Evolutionary conservation across 1,139 yeast genomes (phyloP), one percentile per base, ranked within the genome.

Genomic region (Candida mesenterica): DNA sequence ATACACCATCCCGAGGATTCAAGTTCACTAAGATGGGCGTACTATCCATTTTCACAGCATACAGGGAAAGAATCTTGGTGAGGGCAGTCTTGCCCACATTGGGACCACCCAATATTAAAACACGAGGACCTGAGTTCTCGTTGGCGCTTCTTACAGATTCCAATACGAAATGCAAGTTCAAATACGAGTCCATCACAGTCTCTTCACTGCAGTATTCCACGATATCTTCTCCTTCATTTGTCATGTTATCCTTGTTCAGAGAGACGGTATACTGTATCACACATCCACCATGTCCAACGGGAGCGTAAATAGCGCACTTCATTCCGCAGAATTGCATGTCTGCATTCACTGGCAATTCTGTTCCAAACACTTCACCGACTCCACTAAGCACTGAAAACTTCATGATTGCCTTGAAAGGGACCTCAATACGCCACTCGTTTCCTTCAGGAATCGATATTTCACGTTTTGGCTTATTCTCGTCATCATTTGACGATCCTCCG

Each of bases 381-480:
- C 98, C 98, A 5, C 68, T 63, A 3, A 62, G 44, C 24, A 84
- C 72, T 45, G 71, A 79, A 24, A 88, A 53, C n/a, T 68, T 68
- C 32, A 89, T 53, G 24, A 68, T 68, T 5, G 79, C 65, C 33
- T 74, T 79, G 42, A 73, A 67, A 0, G 79, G 82, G 2, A 87
- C 77, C 52, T 88, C 96, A 40, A 88, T 74, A 41, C 96, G 68
- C 96, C 96, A 90, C 62, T 89, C 96, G n/a, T 75, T 62, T 15
- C 68, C 65, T 3, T 69, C 62, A 0, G 75, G 68, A 3, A 80
- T 59, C 3, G 39, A 28, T 8, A 23, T 8, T 40, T 46, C 10
- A 62, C 46, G 24, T 48, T 47, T 18, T 36, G 41, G 15, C 15
- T 23, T 39, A n/a, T 41, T 15, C 5, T 39, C 45, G 16, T 45